phyloP scores from a whole-genome alignment of 73 alveolate species.

The Paramecium caudatum region DNA sequence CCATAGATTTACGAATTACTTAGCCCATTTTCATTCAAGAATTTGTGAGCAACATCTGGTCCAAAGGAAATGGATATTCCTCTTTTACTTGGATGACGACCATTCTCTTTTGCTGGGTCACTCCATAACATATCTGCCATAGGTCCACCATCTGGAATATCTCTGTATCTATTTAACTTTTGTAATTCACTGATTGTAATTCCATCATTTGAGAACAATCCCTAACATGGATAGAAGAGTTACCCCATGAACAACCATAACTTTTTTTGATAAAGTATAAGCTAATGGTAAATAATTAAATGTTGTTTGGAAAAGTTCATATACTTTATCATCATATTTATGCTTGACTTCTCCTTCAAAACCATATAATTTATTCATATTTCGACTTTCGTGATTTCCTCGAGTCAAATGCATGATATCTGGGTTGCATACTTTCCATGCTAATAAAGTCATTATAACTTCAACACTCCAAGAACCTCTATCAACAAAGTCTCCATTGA shows the following conservation, averaged over 20 bases:
- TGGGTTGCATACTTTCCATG: slow-evolving; percentile 97
- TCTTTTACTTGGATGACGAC: slow-evolving; percentile 97
- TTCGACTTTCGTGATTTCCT: slow-evolving; percentile 98
- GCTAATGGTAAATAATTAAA: slow-evolving; percentile 95
- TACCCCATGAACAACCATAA: slow-evolving; percentile 96
- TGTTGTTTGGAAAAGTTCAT: slow-evolving; percentile 89
- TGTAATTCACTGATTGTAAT: slow-evolving; percentile 92
- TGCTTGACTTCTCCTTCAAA: slow-evolving; percentile 97
- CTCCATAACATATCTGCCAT: slow-evolving; percentile 95
- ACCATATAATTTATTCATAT: slow-evolving; percentile 94
- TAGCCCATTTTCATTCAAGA: slow-evolving; percentile 92
- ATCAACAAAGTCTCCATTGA: slow-evolving; percentile 99
- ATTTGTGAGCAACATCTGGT: slow-evolving; percentile 95
- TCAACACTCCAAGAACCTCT: slow-evolving; percentile 99
- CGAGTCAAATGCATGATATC: slow-evolving; percentile 94
- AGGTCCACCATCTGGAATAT: slow-evolving; percentile 94
- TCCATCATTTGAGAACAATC: slow-evolving; percentile 97
- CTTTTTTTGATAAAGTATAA: slow-evolving; percentile 91
- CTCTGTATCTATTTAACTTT: slow-evolving; percentile 91
- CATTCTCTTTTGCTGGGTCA: slow-evolving; percentile 95
- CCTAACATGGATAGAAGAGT: slow-evolving; percentile 56
- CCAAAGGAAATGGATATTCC: slow-evolving; percentile 98
- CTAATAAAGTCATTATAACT: slow-evolving; percentile 90
- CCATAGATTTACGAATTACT: slow-evolving; percentile 20
- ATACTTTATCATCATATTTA: slow-evolving; percentile 91